Conservation (phyloP, 2,329 filamentous ascomycete genomes). For the Chrysoporthe austroafricana region DNA sequence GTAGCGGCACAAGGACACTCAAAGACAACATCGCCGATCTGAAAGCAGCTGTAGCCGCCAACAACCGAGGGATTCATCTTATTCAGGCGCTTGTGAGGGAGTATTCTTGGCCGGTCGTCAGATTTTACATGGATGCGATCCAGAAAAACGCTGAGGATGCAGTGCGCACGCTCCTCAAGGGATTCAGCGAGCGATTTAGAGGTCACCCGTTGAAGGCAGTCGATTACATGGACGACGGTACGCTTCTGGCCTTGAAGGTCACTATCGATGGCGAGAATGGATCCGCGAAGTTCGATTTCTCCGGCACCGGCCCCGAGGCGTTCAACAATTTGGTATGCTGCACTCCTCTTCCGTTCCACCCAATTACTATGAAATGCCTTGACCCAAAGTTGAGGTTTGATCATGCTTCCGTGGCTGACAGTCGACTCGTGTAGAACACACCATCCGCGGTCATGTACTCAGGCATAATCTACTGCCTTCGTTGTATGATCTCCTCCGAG, state of each 20-base stretch:
- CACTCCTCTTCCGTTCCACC: fast-evolving
- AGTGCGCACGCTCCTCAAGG: constrained; percentile 75
- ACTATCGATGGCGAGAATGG: constrained; percentile 75
- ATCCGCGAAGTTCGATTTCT: constrained; percentile 77
- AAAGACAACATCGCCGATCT: constrained; percentile 85
- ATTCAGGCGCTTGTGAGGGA: constrained; percentile 77
- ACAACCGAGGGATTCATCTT: constrained; percentile 83
- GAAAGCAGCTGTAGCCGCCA: constrained; percentile 84
- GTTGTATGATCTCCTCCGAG: constrained; percentile 78
- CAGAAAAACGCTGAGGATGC: constrained; percentile 79
- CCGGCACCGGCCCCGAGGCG: constrained; percentile 74
- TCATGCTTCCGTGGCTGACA: background rate
- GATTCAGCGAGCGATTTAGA: constrained; percentile 68
- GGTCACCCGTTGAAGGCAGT: constrained; percentile 71
- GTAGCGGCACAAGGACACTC: constrained; percentile 77
- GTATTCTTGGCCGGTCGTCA: constrained; percentile 76
- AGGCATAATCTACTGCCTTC: constrained; percentile 84
- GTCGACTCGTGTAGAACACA: constrained; percentile 23
- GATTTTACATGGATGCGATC: constrained; percentile 83
- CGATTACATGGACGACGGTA: constrained; percentile 88
- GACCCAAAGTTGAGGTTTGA: background rate
- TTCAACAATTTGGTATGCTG: constrained; percentile 69
- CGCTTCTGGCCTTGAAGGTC: constrained; percentile 74
- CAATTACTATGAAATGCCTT: constrained; percentile 8
- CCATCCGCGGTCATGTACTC: constrained; percentile 32